These are phyloP conservation scores for Myxozyma neglecta DNA, from an alignment of 805 yeast genomes.

Conservation along the genomic window DNA sequence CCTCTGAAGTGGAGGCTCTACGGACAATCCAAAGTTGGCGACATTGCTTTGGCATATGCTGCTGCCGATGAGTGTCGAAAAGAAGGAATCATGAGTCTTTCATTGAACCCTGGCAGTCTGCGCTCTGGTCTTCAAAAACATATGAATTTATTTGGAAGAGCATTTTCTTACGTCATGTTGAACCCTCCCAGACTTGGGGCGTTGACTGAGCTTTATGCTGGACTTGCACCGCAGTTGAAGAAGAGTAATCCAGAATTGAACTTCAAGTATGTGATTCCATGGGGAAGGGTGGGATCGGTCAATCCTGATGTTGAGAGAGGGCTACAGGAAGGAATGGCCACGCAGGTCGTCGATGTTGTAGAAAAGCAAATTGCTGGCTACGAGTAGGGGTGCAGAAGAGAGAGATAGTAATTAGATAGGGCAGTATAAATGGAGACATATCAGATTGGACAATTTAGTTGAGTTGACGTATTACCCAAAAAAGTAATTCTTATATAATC, in stretches of 20 bases:
- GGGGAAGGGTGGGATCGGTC: slow-evolving; percentile 1
- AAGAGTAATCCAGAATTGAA: neutral
- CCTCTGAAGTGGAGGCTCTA: slow-evolving; percentile 34
- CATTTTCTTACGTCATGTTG: neutral
- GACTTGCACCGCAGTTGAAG: neutral
- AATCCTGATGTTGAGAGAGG: neutral
- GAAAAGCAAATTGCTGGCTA: slow-evolving; percentile 1
- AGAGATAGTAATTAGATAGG: neutral
- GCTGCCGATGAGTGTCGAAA: neutral
- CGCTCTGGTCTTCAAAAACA: slow-evolving; percentile 5
- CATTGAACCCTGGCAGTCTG: slow-evolving; percentile 20
- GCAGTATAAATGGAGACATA: no score
- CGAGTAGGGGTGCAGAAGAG: neutral
- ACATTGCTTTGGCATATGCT: slow-evolving; percentile 26
- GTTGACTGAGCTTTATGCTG: slow-evolving; percentile 9
- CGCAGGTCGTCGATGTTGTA: neutral
- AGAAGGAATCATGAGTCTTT: slow-evolving; percentile 12
- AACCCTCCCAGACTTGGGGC: slow-evolving; percentile 6
- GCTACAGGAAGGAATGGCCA: slow-evolving; percentile 1
- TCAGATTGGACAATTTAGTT: no score
- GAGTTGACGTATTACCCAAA: neutral
- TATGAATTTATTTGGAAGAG: neutral
- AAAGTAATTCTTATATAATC: neutral
- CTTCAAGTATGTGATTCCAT: slow-evolving; percentile 4
- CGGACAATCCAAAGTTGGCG: slow-evolving; percentile 48